Conservation (phyloP, 257 asterid genomes). For the Avicennia marina region DNA sequence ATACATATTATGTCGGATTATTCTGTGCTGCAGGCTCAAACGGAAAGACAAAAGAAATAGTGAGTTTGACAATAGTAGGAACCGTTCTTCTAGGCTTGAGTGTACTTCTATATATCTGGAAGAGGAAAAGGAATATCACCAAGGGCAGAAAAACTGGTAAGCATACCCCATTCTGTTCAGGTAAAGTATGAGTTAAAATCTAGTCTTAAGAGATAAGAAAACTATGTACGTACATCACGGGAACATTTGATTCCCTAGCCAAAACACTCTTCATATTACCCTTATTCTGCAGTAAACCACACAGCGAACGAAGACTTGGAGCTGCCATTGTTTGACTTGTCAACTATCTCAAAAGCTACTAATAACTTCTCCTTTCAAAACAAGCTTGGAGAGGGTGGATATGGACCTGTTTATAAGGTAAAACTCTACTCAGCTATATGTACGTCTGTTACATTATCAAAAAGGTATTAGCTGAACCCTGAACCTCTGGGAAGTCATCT, state of each 20-base stretch:
- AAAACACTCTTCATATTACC: neutral
- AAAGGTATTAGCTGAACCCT: too few species aligned
- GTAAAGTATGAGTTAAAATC: too few species aligned
- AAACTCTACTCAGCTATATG: too few species aligned
- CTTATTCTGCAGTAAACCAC: conserved; percentile 13
- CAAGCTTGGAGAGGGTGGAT: conserved; percentile 30
- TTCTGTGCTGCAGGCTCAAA: neutral
- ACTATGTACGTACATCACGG: too few species aligned
- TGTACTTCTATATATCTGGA: neutral
- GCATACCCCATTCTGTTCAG: neutral
- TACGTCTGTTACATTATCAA: too few species aligned
- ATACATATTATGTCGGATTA: too few species aligned
- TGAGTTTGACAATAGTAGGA: conserved; percentile 1
- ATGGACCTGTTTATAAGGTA: conserved; percentile 32
- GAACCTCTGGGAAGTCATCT: too few species aligned
- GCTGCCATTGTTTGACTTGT: conserved; percentile 12
- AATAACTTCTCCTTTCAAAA: conserved; percentile 14
- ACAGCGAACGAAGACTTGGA: conserved; percentile 13
- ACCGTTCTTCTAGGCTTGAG: neutral
- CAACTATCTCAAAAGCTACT: conserved; percentile 16
- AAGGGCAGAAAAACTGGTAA: neutral
- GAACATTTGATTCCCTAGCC: too few species aligned
- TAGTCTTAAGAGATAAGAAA: neutral
- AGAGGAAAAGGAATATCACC: conserved; percentile 4
- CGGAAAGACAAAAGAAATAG: conserved; percentile 6